Conservation (phyloP, 306 rosid species). For the Carpinus viminea region DNA sequence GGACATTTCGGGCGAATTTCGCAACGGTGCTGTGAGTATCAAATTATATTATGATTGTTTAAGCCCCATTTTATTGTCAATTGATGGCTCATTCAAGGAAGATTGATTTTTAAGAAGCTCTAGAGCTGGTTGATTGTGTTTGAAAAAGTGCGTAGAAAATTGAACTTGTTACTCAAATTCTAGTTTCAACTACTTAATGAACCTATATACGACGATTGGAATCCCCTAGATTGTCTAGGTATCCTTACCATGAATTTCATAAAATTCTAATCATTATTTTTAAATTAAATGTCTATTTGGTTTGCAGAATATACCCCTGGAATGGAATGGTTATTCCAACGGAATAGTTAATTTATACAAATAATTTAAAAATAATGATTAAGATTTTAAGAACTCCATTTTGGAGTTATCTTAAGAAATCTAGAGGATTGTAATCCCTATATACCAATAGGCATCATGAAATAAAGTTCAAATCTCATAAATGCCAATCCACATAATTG, state of each 20-base stretch:
- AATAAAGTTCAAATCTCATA: background rate
- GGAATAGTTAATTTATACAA: too few relatives aligned
- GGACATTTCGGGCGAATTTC: conserved; percentile 71
- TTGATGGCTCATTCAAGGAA: background rate
- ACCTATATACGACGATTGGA: too few relatives aligned
- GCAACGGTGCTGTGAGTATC: conserved; percentile 79
- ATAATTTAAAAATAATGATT: too few relatives aligned
- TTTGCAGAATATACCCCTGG: too few relatives aligned
- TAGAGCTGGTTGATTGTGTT: background rate
- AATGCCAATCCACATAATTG: background rate
- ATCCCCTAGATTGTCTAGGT: too few relatives aligned
- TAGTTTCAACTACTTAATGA: background rate
- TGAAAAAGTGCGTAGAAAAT: background rate
- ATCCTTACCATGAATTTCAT: too few relatives aligned
- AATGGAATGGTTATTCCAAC: too few relatives aligned
- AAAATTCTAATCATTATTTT: too few relatives aligned
- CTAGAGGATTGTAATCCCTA: background rate
- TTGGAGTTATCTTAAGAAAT: background rate
- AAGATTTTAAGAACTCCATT: too few relatives aligned
- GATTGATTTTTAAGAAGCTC: background rate
- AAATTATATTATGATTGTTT: conserved; percentile 12
- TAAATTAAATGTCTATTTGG: too few relatives aligned
- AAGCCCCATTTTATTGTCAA: conserved; percentile 13
- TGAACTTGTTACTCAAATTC: background rate
- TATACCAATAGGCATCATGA: background rate